Percentiles rank a stretch among this genome's conserved stretches.
Evolutionary conservation across 495 filamentous ascomycete genomes (phyloP).

Genomic region (Aspergillus baeticus): DNA sequence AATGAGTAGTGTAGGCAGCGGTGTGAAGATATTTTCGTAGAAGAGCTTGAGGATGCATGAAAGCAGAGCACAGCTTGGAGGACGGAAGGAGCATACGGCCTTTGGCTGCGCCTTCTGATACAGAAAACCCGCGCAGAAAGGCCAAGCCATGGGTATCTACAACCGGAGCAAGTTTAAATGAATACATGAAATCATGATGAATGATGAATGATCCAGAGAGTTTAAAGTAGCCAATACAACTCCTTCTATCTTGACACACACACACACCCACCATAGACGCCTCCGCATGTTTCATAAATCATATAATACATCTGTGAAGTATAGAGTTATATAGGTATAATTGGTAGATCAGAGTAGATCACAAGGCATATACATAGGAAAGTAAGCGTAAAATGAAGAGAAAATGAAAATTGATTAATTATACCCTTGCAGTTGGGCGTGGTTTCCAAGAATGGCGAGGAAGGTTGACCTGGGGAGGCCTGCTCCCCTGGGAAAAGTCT

Average conservation of each 20-base stretch:
- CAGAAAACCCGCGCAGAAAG: no score
- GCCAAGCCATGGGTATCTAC: no score
- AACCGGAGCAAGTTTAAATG: no score
- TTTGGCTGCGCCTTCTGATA: no score
- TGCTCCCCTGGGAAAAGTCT: constrained; percentile 24
- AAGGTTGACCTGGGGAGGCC: constrained; percentile 28
- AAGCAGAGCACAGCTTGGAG: no score
- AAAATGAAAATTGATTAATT: constrained; percentile 2
- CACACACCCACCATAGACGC: constrained; percentile 12
- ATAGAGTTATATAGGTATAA: not conserved
- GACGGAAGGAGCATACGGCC: no score
- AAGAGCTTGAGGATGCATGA: no score
- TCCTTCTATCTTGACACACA: not conserved
- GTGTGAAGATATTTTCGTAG: no score
- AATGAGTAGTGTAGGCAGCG: no score
- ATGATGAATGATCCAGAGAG: no score
- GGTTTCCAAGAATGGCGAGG: constrained; percentile 37
- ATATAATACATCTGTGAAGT: constrained; percentile 17
- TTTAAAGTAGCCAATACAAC: no score
- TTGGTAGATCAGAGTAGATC: not conserved
- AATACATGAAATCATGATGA: no score
- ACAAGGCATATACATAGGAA: constrained; percentile 14
- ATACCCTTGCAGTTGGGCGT: constrained; percentile 36
- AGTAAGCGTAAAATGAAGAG: not conserved
- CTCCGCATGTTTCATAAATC: constrained; percentile 21